Base-by-base conservation (phyloP, 1,284 basidiomycete species). In the Leccinum insigne region DNA sequence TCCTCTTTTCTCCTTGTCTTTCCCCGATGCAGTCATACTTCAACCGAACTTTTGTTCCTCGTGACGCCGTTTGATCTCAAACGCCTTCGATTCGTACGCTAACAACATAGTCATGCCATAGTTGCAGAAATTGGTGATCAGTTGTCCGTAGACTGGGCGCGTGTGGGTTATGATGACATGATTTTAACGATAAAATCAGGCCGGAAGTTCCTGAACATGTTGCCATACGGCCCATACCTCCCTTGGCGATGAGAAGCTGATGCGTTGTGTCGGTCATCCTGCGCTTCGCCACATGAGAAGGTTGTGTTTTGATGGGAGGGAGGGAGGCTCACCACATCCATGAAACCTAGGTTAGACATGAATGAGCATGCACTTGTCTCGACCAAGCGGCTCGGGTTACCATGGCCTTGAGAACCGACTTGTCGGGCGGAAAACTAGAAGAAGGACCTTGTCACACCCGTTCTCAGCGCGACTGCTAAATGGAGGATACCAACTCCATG, bases 171-270 rank as follows among this genome's bases (percentile, higher is more conserved):
- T 38, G 52, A 44, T 23, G 40, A 32, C 29, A n/a, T 21, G 18
- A 58, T 42, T 58, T 70, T 61, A 71, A 44, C 26, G 13, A 47
- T 35, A 10, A 0, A 5, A 60, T n/a, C 13, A 6, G 8, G 23
- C 3, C 9, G 14, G 6, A 56, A 16, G 3, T 32, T 40, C 2
- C 16, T 23, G 6, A 40, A 40, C 18, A 8, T 11, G 11, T 23
- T n/a, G 2, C 32, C 70, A 49, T 70, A 73, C 70, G 26, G 29
- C 29, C 29, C 29, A 29, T 29, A 29, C 29, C 70, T 68, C 68
- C 70, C 42, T 62, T 69, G 52, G 70, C 29, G 16, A 71, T 63
- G 40, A 73, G 65, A 69, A 72, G 11, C 18, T 71, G 70, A 40
- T 71, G 70, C 23, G 35, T 13, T 35, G 70, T 60, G 32, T 73